Evolutionary conservation across 225 moss, liverwort and hornwort species (phyloP), one percentile per base, ranked within the genome.

Genomic region (Polytrichum commune): DNA sequence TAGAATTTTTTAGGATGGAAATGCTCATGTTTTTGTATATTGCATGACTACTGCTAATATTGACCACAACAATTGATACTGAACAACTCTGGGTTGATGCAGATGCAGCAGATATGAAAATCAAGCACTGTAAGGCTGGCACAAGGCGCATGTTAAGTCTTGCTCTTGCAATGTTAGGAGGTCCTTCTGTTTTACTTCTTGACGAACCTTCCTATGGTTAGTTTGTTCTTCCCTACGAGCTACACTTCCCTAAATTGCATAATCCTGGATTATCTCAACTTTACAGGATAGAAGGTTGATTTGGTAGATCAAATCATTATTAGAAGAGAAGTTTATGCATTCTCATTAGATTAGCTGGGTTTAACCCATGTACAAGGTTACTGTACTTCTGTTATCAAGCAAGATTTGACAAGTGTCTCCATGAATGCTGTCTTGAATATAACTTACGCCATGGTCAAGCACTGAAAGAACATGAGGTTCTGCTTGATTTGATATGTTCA

Each of bases 161-260:
- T 63, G 92, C 83, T 33, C 84, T 95, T 74, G 92, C 92, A 70
- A 74, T 89, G 79, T 75, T 95, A 58, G 94, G 92, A 69, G 87
- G 89, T 64, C 89, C 94, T 68, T 84, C 89, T 69, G 89, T 95
- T 69, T 84, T 95, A 72, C 86, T 92, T 66, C 90, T 95, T 54
- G 94, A 95, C 65, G 92, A 95, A 84, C 92, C 94, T 25, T 81
- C 89, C 66, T 81, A 83, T 18, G 94, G 94, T 94, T 76, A 65
- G 72, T 53, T 5, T 69, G 4, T 6, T n/a, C 28, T 28, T 30
- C 30, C 35, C 35, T 35, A 35, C 6, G 9, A 35, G 35, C 35
- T 35, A 35, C 35, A 35, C 35, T 9, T 6, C 29, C 29, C 6
- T 35, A 9, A 35, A 7, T 35, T 35, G 33, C 8, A 33, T 33